A percentile compares a stretch with the other conserved stretches of the same genome.
Conservation (phyloP, 441 rosid genomes). For the Aleurites moluccanus region DNA sequence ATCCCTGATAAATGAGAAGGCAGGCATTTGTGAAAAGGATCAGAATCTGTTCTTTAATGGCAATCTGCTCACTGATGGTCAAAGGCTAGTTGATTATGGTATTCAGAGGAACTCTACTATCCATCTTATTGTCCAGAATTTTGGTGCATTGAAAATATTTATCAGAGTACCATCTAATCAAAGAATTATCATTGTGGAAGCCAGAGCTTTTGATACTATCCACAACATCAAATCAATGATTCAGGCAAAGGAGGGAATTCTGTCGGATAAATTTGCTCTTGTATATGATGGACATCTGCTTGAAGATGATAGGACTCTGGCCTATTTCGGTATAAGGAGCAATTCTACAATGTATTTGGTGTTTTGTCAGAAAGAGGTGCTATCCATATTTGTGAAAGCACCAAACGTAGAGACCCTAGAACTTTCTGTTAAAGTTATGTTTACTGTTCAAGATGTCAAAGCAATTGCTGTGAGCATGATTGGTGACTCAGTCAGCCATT, state of each 20-base stretch:
- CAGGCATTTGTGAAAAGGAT: constrained; percentile 21
- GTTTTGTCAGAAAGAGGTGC: constrained; percentile 21
- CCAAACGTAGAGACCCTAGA: constrained; percentile 10
- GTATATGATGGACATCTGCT: constrained; percentile 28
- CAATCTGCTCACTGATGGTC: constrained; percentile 20
- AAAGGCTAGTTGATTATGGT: constrained; percentile 23
- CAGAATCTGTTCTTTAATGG: constrained; percentile 27
- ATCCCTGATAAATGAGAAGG: constrained; percentile 26
- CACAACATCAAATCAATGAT: constrained; percentile 29
- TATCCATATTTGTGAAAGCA: constrained; percentile 30
- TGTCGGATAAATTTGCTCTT: constrained; percentile 21
- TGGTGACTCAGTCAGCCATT: constrained; percentile 1
- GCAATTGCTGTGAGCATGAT: constrained; percentile 24
- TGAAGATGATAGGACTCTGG: constrained; percentile 30
- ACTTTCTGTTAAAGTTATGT: constrained; percentile 27
- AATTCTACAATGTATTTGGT: constrained; percentile 29
- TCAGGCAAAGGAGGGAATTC: constrained; percentile 27
- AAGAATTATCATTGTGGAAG: constrained; percentile 24
- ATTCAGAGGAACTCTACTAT: constrained; percentile 16
- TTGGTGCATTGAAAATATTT: constrained; percentile 1
- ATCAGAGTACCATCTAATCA: constrained; percentile 24
- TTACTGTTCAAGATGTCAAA: constrained; percentile 29
- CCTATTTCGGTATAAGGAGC: constrained; percentile 21
- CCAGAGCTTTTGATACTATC: constrained; percentile 20
- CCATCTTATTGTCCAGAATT: constrained; percentile 16